Conservation (phyloP, 805 yeast species). For the Spathaspora girioi region DNA sequence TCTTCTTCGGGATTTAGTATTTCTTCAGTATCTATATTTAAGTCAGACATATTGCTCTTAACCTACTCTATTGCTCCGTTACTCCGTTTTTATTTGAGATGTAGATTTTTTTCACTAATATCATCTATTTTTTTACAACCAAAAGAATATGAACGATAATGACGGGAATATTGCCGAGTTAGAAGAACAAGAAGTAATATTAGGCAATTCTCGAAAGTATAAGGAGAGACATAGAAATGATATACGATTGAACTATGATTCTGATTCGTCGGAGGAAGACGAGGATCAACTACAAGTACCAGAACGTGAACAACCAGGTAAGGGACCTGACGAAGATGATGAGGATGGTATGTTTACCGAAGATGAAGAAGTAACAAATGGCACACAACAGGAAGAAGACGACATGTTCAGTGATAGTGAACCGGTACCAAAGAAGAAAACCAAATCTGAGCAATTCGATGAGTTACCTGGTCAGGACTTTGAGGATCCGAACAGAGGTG, state of each 20-base stretch:
- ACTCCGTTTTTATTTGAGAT: background rate
- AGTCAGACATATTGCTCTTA: conserved; percentile 24
- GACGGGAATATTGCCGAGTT: background rate
- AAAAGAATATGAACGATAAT: background rate
- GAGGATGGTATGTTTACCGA: conserved; percentile 14
- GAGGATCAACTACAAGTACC: conserved; percentile 12
- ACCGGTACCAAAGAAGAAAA: background rate
- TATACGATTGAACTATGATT: conserved; percentile 18
- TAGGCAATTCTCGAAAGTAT: conserved; percentile 5
- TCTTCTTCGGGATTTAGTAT: conserved; percentile 58
- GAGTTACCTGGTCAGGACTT: background rate
- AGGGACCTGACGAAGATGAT: conserved; percentile 6
- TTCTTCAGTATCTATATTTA: conserved; percentile 42
- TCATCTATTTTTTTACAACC: background rate
- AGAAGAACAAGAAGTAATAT: conserved; percentile 1
- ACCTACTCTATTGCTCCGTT: background rate
- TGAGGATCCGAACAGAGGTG: conserved; percentile 14
- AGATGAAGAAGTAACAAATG: conserved; percentile 1
- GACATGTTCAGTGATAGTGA: conserved; percentile 40
- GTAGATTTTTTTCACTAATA: background rate
- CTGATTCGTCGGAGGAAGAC: conserved; percentile 21
- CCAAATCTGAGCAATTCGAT: background rate
- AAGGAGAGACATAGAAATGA: conserved; percentile 14
- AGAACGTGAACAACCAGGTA: conserved; percentile 3
- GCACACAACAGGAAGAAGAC: conserved; percentile 31